Base-by-base conservation (phyloP, 257 asterid genomes). In the Euphrasia confusa region DNA sequence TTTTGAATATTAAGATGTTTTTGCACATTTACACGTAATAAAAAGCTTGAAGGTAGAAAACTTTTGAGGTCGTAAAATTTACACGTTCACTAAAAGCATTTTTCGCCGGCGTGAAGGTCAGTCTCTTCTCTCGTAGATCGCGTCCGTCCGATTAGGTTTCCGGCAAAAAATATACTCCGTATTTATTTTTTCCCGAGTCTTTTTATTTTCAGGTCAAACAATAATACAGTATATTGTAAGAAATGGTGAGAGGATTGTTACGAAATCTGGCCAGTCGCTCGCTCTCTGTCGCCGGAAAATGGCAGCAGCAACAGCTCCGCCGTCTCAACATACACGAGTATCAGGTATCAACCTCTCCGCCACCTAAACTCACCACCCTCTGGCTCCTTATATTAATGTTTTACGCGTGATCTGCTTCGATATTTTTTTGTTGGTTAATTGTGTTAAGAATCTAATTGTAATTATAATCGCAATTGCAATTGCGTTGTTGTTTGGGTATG, bases 271-370 rank as follows among this genome's bases (percentile, higher is more conserved):
- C 95, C 42, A 60, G 68, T 60, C 88, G 89, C 64, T 82, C 99
- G 52, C 87, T 93, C 52, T 82, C 96, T 64, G 75, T 81, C 54
- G 94, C 97, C 77, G 97, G 99, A 7, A 87, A 85, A 78, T 93
- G 99, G 97, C 97, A 93, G 70, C 95, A 87, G 66, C 99, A 93
- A 58, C 99, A 93, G 87, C 94, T 93, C 75, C 97, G 97, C 72
- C 96, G 96, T 72, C 96, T 93, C 82, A 93, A 93, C 74, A 79
- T 89, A 54, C 97, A 93, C 75, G 99, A 93, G 57, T 93, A 89
- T 74, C 99, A 89, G 96, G 99, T 92, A 32, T 10, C 21, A 4
- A 14, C 9, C 55, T 53, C 24, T 40, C 42, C 49, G 14, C 5
- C 17, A 32, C 68, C n/a, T 62, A 7, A 13, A 44, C 10, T 5